phyloP scores from a whole-genome alignment of 257 asterid species.

The Solanum chaucha region DNA sequence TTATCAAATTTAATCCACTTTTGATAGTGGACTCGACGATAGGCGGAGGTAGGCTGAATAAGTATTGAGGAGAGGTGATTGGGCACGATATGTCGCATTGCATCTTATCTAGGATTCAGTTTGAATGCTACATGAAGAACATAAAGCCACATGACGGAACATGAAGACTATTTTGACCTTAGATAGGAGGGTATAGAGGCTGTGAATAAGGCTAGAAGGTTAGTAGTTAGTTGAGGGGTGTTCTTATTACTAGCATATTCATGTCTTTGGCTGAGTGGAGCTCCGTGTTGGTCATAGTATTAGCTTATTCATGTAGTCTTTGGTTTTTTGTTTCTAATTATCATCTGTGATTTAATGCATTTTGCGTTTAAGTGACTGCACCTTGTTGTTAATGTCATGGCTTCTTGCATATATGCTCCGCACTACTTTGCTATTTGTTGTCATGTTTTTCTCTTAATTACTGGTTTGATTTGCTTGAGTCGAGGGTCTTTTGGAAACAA shows the following conservation, averaged over 20 bases:
- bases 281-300: not conserved
- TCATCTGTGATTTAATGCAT: not conserved
- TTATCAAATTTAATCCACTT: not conserved
- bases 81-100: rapidly evolving
- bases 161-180: not conserved
- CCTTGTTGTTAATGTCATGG: not conserved
- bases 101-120: not conserved
- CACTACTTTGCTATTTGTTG: not conserved
- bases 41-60: not conserved
- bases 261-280: not conserved
- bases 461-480: not conserved
- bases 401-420: not conserved
- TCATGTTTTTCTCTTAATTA: not conserved
- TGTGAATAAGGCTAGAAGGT: not conserved
- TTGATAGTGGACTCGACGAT: not conserved
- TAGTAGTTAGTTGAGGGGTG: not conserved
- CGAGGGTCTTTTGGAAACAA: not conserved
- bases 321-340: not conserved
- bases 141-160: too few relatives aligned
- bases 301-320: not conserved
- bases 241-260: not conserved
- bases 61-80: not conserved
- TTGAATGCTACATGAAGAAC: not conserved
- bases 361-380: not conserved
- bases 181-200: not conserved